Evolutionary conservation across 2,329 filamentous ascomycete genomes (phyloP).

Genomic region (Trichophyton schoenleinii): DNA sequence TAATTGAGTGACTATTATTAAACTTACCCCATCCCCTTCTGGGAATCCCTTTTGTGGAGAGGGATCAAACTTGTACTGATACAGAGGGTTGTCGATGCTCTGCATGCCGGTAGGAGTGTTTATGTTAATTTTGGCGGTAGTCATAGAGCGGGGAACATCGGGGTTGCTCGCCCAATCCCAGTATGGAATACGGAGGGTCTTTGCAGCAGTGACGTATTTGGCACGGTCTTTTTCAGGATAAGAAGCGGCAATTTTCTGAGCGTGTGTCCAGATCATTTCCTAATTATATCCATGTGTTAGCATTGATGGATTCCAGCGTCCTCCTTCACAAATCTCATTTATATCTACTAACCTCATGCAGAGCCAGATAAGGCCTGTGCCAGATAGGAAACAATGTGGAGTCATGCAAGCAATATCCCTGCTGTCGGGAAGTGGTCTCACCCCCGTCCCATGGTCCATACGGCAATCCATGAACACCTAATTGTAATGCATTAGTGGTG

Average conservation of each 20-base stretch:
- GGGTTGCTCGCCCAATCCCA: constrained; percentile 39
- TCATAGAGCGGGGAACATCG: constrained; percentile 26
- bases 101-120: constrained; percentile 30
- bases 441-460: constrained; percentile 46
- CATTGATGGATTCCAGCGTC: not conserved
- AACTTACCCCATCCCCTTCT: constrained; percentile 10
- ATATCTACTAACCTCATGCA: constrained; percentile 40
- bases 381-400: constrained; percentile 66
- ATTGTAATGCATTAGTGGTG: not conserved
- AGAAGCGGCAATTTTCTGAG: constrained; percentile 26
- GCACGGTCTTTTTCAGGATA: constrained; percentile 36
- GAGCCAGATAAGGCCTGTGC: constrained; percentile 67
- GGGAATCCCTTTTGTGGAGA: constrained; percentile 16
- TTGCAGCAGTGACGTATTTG: constrained; percentile 36
- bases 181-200: constrained; percentile 35
- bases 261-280: constrained; percentile 29
- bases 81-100: constrained; percentile 35
- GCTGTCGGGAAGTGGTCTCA: constrained; percentile 34
- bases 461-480: constrained; percentile 71
- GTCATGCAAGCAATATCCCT: constrained; percentile 66
- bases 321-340: not conserved
- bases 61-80: constrained; percentile 28
- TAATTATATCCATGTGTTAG: constrained; percentile 11
- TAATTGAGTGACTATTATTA: no score
- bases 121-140: constrained; percentile 29